Conservation (phyloP, 805 yeast species). For the Saccharomycopsis malanga region DNA sequence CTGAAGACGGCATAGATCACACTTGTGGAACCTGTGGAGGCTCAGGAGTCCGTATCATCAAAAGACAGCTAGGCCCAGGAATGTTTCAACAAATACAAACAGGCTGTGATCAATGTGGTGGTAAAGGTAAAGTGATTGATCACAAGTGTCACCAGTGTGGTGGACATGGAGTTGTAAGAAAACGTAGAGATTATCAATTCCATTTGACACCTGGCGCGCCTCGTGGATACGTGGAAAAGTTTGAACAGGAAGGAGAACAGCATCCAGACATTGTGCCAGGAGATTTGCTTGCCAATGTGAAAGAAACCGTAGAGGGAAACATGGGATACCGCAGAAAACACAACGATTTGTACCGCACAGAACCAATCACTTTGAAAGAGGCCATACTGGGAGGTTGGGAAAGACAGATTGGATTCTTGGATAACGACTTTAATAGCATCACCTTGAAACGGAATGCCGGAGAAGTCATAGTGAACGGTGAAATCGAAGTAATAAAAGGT, state of each 20-base stretch:
- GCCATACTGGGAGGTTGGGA: slow-evolving; percentile 78
- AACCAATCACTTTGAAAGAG: slow-evolving; percentile 64
- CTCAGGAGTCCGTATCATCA: slow-evolving; percentile 55
- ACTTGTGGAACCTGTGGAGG: slow-evolving; percentile 70
- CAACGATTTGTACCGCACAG: slow-evolving; percentile 69
- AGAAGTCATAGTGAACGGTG: slow-evolving; percentile 51
- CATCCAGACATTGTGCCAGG: slow-evolving; percentile 81
- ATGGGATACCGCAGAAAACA: slow-evolving; percentile 85
- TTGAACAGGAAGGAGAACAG: slow-evolving; percentile 76
- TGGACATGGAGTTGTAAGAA: slow-evolving; percentile 60
- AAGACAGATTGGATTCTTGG: slow-evolving; percentile 60
- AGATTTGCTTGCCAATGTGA: slow-evolving; percentile 55
- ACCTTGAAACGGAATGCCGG: slow-evolving; percentile 45
- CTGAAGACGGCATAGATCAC: slow-evolving; percentile 66
- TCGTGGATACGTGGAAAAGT: slow-evolving; percentile 48
- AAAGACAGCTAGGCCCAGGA: slow-evolving; percentile 78
- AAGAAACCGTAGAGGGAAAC: slow-evolving; percentile 49
- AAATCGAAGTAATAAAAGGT: slow-evolving; percentile 61
- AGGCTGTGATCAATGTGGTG: slow-evolving; percentile 73
- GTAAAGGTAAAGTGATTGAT: slow-evolving; percentile 62
- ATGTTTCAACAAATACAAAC: slow-evolving; percentile 83
- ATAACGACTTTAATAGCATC: slow-evolving; percentile 43
- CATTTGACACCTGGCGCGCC: slow-evolving; percentile 66
- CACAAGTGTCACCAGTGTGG: slow-evolving; percentile 62
- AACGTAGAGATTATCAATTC: slow-evolving; percentile 49